Evolutionary conservation across 257 asterid species (phyloP).

Genomic region (Knoxia roxburghii): DNA sequence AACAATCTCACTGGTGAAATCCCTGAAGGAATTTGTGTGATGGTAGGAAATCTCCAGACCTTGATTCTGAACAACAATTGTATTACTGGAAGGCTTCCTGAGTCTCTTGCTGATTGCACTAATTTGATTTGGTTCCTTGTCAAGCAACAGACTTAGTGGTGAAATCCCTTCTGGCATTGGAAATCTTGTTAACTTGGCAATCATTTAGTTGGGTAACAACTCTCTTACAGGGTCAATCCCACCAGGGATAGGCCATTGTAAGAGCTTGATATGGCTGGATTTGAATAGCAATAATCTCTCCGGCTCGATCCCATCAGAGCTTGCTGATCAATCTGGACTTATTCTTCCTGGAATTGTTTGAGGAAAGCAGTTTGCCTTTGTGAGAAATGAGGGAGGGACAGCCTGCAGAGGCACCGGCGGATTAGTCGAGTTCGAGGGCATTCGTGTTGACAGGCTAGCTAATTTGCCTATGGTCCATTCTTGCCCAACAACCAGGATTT

Average conservation of each 20-base stretch:
- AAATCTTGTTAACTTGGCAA: constrained; percentile 64
- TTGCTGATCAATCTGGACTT: constrained; percentile 57
- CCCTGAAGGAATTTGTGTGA: constrained; percentile 69
- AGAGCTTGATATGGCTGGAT: constrained; percentile 81
- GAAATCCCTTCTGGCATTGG: constrained; percentile 66
- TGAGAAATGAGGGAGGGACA: constrained; percentile 89
- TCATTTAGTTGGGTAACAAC: constrained; percentile 82
- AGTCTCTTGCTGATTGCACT: constrained; percentile 73
- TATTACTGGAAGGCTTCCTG: constrained; percentile 55
- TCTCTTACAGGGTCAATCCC: constrained; percentile 64
- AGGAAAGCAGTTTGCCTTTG: constrained; percentile 84
- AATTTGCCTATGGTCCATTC: constrained; percentile 71
- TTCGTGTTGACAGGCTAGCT: constrained; percentile 53
- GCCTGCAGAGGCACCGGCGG: constrained; percentile 91
- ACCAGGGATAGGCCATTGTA: constrained; percentile 50
- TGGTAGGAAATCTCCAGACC: constrained; percentile 84
- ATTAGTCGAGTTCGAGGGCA: constrained; percentile 79
- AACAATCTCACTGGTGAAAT: constrained; percentile 67
- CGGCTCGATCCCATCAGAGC: constrained; percentile 56
- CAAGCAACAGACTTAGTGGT: constrained; percentile 71
- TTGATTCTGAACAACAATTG: constrained; percentile 81
- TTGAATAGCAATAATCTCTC: constrained; percentile 76
- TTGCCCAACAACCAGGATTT: constrained; percentile 73
- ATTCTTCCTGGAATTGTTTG: constrained; percentile 66
- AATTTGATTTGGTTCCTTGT: constrained; percentile 74